These are phyloP conservation scores for Syzygium syzygioides DNA, from an alignment of 441 rosid genomes.

Conservation along the genomic window DNA sequence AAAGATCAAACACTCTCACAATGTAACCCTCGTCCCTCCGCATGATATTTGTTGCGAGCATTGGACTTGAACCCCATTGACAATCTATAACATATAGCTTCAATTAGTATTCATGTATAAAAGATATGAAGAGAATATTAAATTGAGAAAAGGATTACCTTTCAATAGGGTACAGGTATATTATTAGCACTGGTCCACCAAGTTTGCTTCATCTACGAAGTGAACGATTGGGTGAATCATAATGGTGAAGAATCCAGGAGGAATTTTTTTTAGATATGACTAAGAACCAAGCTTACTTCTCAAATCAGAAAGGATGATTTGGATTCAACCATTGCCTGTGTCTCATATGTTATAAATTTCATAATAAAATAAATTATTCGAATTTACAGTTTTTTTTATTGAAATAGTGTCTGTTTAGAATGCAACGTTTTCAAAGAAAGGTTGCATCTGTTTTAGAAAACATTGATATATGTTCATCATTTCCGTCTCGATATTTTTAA, in stretches of 20 bases:
- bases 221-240: background rate
- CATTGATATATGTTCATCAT: no score
- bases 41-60: background rate
- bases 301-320: no score
- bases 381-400: no score
- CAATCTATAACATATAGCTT: background rate
- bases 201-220: background rate
- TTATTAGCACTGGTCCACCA: background rate
- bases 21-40: background rate
- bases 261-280: background rate
- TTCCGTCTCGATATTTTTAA: no score
- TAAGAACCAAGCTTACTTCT: no score
- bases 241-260: background rate
- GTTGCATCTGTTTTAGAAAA: no score
- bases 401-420: no score
- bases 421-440: no score
- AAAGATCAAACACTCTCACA: background rate
- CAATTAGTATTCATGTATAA: background rate
- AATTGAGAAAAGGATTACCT: background rate
- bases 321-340: no score
- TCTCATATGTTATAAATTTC: no score
- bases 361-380: no score
- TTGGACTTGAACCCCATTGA: background rate
- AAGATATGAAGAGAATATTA: background rate
- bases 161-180: background rate